Base-by-base conservation (phyloP, 2,329 filamentous ascomycete species). In the Fusarium lyarnte region DNA sequence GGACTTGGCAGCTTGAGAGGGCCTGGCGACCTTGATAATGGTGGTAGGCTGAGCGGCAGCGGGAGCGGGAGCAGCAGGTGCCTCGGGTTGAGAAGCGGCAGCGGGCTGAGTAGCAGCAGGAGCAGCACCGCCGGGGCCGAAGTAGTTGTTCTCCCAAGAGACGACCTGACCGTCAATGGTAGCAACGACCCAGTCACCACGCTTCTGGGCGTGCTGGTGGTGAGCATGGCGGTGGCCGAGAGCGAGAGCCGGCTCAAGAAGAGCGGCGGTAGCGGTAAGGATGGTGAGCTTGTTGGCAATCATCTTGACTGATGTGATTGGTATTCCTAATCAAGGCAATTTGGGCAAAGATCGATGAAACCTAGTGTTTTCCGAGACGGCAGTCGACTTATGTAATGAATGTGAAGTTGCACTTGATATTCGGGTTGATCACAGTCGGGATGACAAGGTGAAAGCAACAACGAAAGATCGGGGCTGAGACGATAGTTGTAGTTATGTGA, bases 241-340 rank as follows among this genome's bases (percentile, higher is more conserved):
- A 72, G 83, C 86, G 43, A 83, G 64, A 67, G 81, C 81, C 78
- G 85, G 82, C 74, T 84, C 81, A 73, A 82, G 79, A 51, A 87
- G 80, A 74, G 83, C 80, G 64, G 84, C 80, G 62, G 83, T 80
- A 59, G 83, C 84, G 59, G 83, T 82, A 63, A 87, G 76, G 65
- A 81, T 67, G 62, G 82, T 78, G 64, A 85, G 66, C 75, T 84
- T 80, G 73, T 85, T 86, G 77, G 80, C 76, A 71, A 82, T 79
- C 85, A 87, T 87, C 23, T 69, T 83, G 79, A 69, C 52, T 58
- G 58, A 63, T 53, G 36, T 39, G 35, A 29, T 23, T 39, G 19
- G 14, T 53, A 12, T 63, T 54, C 46, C 36, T 64, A 49, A 45
- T 25, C 27, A 57, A 27, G 38, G 58, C 13, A 45, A 43, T 59